Evolutionary conservation across 306 rosid species (phyloP), one percentile per base, ranked within the genome.

Genomic region (Trichosanthes cucumerina): DNA sequence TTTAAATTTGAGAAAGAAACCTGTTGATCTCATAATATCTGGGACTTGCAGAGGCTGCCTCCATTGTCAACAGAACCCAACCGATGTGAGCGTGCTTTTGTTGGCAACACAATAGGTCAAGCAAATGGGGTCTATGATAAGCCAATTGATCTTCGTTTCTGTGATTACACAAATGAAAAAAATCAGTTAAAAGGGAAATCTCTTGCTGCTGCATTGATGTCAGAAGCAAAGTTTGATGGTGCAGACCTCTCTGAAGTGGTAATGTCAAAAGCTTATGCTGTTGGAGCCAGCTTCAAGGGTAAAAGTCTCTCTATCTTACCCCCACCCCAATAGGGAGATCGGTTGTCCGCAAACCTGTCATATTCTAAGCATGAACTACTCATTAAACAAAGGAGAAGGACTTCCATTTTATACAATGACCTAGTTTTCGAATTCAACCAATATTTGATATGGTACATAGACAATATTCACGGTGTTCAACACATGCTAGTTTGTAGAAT

Each of bases 201-300:
- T 59, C 92, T 95, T 19, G 87, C 97, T 4, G 98, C 97, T 75
- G 97, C 98, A 41, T 97, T 95, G 78, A 88, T 95, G 98, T 91
- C 97, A 3, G 96, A 88, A 66, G 97, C 98, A 12, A 95, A 89
- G 89, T 95, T 95, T 80, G 97, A 95, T 81, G 97, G 98, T 58
- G 98, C 98, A 12, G 97, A 94, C 91, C 91, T 94, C 96, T 0
- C 96, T 36, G 98, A 94, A 85, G 98, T 94, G 57, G 89, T 94
- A 46, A 94, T 95, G 98, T 95, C 98, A 14, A 95, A 92, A 85
- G 98, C 97, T 56, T 95, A 92, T 76, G 97, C 98, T 19, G 98
- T 76, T 58, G 89, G 91, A 70, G 97, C 88, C 79, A 94, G 97
- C 90, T 94, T 94, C 85, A 88, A 84, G 86, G 96, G 98, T 92